Evolutionary conservation across 2,329 filamentous ascomycete genomes (phyloP), one percentile per base, ranked within the genome.

Genomic region (Fusarium incarnatum): DNA sequence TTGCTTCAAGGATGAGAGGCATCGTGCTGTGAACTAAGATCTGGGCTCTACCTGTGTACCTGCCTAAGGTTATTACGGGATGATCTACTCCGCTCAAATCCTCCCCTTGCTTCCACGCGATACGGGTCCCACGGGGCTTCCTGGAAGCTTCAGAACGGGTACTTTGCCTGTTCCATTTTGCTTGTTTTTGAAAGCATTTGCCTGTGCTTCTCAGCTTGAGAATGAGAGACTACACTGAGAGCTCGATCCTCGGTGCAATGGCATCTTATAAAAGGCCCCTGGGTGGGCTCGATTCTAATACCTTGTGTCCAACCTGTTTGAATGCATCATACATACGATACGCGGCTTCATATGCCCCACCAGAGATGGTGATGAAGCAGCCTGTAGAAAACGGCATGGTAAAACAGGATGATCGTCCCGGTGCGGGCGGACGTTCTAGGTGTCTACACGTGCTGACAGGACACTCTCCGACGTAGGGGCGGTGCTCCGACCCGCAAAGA

Each of bases 91-190:
- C 71, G 67, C 71, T 64, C 40, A 54, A 58, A 18, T 56, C 32
- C 41, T 57, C 53, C 72, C 73, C 73, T 75, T 75, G 72, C 73
- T 69, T 76, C 57, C 52, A 63, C 50, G 57, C 49, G 59, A 60
- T 56, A 70, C 65, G 56, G 66, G 63, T 45, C 70, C 65, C 71
- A 61, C 60, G 56, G 48, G 56, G 56, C 32, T 47, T 54, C 45
- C 56, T 60, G 55, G 52, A 52, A 41, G 46, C 37, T 49, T 50
- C 34, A 25, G 41, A 41, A 25, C 48, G 54, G 47, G 52, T 41
- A 34, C 45, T 48, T 30, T 49, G 40, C 53, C 46, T 27, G 48
- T 47, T 57, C 42, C 42, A 41, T 54, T 40, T 56, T 44, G n/a
- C 15, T 41, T 20, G 13, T 41, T 32, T 23, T 34, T 20, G 20